These are phyloP conservation scores for Diplodia seriata DNA, from an alignment of 2,329 filamentous ascomycete species.

Conservation along the genomic window DNA sequence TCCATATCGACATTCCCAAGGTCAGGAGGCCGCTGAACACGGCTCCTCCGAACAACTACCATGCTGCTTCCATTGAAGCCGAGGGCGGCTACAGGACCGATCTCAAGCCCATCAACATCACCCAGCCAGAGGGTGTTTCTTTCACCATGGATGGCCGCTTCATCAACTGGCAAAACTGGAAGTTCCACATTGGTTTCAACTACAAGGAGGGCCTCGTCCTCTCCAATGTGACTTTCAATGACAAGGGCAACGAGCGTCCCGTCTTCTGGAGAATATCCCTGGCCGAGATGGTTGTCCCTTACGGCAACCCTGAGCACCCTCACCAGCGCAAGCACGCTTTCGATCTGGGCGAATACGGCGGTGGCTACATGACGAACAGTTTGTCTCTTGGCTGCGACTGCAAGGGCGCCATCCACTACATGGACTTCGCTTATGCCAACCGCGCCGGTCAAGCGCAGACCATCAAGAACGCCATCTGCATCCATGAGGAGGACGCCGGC, in stretches of 20 bases:
- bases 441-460: conserved; percentile 74
- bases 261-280: conserved; percentile 90
- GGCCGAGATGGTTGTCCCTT: conserved; percentile 93
- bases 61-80: conserved; percentile 73
- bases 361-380: conserved; percentile 83
- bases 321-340: conserved; percentile 85
- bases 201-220: conserved; percentile 90
- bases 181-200: conserved; percentile 91
- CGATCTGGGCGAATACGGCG: conserved; percentile 81
- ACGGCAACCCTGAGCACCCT: conserved; percentile 79
- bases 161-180: conserved; percentile 93
- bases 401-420: conserved; percentile 89
- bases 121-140: conserved; percentile 86
- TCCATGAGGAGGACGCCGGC: conserved; percentile 91
- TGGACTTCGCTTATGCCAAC: conserved; percentile 86
- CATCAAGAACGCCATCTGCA: conserved; percentile 94
- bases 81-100: conserved; percentile 78
- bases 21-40: conserved; percentile 77
- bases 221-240: conserved; percentile 88
- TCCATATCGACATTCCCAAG: conserved; percentile 83
- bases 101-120: conserved; percentile 86
- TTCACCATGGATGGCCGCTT: conserved; percentile 78
- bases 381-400: conserved; percentile 81
- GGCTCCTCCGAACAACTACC: conserved; percentile 78
- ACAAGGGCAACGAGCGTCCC: conserved; percentile 76